Base-by-base conservation (phyloP, 2,329 filamentous ascomycete species). In the Monosporascus sp. region DNA sequence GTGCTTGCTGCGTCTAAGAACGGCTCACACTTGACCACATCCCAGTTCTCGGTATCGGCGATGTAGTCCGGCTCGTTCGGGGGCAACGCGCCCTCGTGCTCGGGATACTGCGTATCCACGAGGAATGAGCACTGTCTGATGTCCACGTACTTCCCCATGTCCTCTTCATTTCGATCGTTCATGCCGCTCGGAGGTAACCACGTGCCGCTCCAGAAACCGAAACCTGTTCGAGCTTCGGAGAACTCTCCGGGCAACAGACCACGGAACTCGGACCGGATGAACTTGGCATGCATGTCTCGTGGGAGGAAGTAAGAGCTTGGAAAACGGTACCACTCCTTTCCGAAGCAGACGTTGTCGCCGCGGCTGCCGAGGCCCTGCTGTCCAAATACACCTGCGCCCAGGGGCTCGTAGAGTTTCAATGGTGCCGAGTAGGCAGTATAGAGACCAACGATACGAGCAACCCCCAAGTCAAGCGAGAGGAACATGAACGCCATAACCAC, bases 281-380 rank as follows among this genome's bases (percentile, higher is more conserved):
- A 99, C 62, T 94, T 96, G 62, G 89, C 88, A 58, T 83, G 86
- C 75, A 94, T 89, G 48, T 83, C 81, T n/a, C 85, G 76, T 0
- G 94, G 93, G 3, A 99, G 77, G 67, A 94, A 91, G 74, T 91
- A 97, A 0, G 92, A 95, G 1, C 89, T 93, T 1, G 94, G 93
- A 67, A 97, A 97, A 37, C 94, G 89, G 70, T 99, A 97, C 94
- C 94, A 99, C 68, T 99, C 94, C 68, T 97, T 99, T 27, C 90
- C 91, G 39, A 96, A 82, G 68, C 94, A 99, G 3, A 99, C 83
- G 18, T 78, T 84, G 57, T 90, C 86, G 17, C 85, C 88, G 2
- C 74, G 68, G 0, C 73, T 70, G 2, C 83, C 80, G 6, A 88
- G 61, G 1, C 75, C 79, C 8, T 73, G 64, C 15, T 77, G 64